phyloP scores from a whole-genome alignment of 257 asterid species.

The Scutellaria minor region DNA sequence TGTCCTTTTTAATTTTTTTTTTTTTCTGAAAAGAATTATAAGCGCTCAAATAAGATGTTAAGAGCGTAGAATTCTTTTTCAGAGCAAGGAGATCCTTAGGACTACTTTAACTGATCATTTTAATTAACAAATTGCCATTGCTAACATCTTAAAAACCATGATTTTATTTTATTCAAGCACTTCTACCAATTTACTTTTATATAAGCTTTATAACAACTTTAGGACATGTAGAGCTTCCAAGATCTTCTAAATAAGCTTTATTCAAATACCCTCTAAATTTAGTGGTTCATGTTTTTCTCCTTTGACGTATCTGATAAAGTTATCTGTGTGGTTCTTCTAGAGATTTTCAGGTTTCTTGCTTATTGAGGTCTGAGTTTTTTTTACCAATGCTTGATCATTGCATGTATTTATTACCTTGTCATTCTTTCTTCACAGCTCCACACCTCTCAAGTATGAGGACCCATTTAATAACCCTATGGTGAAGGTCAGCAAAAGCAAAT shows the following conservation, averaged over 20 bases:
- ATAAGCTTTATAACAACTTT: not conserved
- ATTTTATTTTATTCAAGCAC: not conserved
- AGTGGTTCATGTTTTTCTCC: not conserved
- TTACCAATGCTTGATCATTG: constrained; percentile 16
- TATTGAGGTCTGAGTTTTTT: not conserved
- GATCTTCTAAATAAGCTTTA: not conserved
- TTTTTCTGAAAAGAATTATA: too few relatives aligned
- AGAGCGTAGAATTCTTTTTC: not conserved
- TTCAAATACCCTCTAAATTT: not conserved
- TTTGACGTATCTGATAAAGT: not conserved
- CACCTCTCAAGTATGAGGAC: constrained; percentile 92
- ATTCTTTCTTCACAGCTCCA: constrained; percentile 55
- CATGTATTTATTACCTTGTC: constrained; percentile 28
- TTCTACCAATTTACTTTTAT: not conserved
- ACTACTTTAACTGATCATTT: not conserved
- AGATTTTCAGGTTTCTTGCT: constrained; percentile 15
- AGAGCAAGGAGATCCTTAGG: not conserved
- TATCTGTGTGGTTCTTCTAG: not conserved
- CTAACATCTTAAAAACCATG: constrained; percentile 6
- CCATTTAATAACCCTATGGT: constrained; percentile 98
- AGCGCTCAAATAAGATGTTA: not conserved
- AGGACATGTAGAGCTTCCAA: not conserved
- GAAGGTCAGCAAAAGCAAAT: constrained; percentile 79
- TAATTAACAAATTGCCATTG: not conserved
- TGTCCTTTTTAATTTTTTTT: not conserved